Conservation (phyloP, 176 grass and related monocot species). For the Oryza rufipogon region DNA sequence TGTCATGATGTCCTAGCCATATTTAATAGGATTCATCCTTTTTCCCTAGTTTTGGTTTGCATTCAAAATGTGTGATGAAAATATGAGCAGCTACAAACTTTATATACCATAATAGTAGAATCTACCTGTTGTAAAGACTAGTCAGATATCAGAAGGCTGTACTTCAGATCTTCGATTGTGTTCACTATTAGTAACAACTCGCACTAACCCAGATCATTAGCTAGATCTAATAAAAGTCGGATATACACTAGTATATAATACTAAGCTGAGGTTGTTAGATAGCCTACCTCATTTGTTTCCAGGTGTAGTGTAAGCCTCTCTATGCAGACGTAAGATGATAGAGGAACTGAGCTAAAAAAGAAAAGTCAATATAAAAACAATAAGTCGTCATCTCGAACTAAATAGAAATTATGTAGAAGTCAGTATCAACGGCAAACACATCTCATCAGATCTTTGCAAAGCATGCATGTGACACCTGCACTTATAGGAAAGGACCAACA, state of each 20-base stretch:
- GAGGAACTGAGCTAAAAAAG: slow-evolving; percentile 11
- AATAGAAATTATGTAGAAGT: slow-evolving; percentile 37
- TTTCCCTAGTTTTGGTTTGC: background rate
- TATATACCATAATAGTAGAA: background rate
- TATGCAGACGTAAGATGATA: background rate
- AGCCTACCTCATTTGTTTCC: slow-evolving; percentile 38
- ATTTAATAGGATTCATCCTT: slow-evolving; percentile 33
- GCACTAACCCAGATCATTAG: background rate
- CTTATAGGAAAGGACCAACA: slow-evolving; percentile 7
- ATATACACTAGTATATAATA: background rate
- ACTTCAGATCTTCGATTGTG: background rate
- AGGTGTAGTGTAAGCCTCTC: slow-evolving; percentile 24
- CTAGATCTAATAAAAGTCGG: slow-evolving; percentile 15
- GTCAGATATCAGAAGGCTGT: background rate
- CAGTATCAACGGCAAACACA: slow-evolving; percentile 13
- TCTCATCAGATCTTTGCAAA: slow-evolving; percentile 19
- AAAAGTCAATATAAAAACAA: background rate
- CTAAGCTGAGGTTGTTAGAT: background rate
- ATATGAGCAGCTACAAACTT: background rate
- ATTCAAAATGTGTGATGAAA: background rate
- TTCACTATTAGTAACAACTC: background rate
- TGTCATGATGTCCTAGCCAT: slow-evolving; percentile 33
- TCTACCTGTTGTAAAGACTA: too few species aligned
- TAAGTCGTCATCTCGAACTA: slow-evolving; percentile 13
- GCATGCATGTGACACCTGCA: slow-evolving; percentile 36